A percentile compares a stretch with the other conserved stretches of the same genome.
Conservation (phyloP, 257 asterid species). For the Rubia yunnanensis region DNA sequence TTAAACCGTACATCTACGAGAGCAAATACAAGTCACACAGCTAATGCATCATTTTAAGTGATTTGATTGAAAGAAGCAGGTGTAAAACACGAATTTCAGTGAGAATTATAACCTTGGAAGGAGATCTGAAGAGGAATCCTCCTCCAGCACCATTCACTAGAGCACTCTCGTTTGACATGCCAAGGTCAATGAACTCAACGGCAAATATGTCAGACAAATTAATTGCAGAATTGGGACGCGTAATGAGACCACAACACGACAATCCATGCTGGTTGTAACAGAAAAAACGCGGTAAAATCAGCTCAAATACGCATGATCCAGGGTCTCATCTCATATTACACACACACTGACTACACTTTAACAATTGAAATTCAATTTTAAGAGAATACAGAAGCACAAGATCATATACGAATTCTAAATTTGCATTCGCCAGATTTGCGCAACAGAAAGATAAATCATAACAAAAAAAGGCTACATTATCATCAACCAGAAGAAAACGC, state of each 20-base stretch:
- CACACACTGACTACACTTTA: not conserved
- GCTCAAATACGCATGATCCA: not conserved
- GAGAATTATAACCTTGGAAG: constrained; percentile 51
- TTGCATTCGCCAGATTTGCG: not conserved
- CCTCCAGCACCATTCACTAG: constrained; percentile 23
- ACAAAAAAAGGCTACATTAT: not conserved
- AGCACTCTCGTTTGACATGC: constrained; percentile 42
- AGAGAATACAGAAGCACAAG: not conserved
- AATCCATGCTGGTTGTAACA: constrained; percentile 41
- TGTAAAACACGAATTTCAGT: constrained; percentile 6
- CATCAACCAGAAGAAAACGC: not conserved
- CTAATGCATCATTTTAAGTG: constrained; percentile 2
- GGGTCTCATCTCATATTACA: not conserved
- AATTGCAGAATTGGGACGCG: constrained; percentile 33
- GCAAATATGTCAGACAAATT: constrained; percentile 62
- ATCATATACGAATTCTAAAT: not conserved
- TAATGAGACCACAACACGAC: constrained; percentile 42
- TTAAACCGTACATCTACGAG: constrained; percentile 75
- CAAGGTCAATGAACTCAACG: constrained; percentile 53
- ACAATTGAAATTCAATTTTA: constrained; percentile 5
- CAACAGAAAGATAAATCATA: not conserved
- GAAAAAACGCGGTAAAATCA: constrained; percentile 7
- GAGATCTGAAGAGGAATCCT: constrained; percentile 37
- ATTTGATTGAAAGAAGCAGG: constrained; percentile 5
- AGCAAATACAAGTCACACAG: constrained; percentile 20